Evolutionary conservation across 257 asterid species (phyloP), one percentile per base, ranked within the genome.

Genomic region (Marsdenia floribunda): DNA sequence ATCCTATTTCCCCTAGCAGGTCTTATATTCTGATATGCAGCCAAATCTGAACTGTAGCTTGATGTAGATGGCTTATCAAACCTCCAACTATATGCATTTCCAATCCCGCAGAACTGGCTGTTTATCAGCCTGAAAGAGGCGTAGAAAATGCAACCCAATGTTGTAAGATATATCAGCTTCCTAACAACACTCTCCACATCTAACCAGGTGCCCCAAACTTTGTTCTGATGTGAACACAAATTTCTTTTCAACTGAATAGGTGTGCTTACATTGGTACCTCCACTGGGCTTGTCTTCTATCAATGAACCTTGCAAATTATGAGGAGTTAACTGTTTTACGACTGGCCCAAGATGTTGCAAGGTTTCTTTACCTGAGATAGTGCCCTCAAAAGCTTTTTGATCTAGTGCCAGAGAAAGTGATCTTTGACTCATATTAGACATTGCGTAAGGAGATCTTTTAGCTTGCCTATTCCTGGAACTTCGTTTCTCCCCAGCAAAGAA

Each of bases 251-350:
- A 77, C 61, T 87, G 91, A 66, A 82, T 58, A 77, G 90, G 90
- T 65, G 81, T 78, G 81, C 81, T 54, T 77, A 47, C 78, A 87
- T 74, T 77, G 81, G 76, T 77, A 71, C 86, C 90, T 79, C 79
- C 72, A 78, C 68, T 61, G 78, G 73, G 71, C 80, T 78, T 88
- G 81, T 78, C 85, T 78, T 82, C 93, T n/a, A 79, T 71, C 70
- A 87, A 78, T 19, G 90, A 87, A 76, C 86, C 84, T 80, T 85
- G 93, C 74, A 90, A 82, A 81, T 85, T 86, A 66, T 86, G 85
- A 71, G 95, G 93, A 81, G 97, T 79, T 75, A 95, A 90, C 83
- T 89, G 96, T 84, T 92, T 87, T 74, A 84, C 97, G 64, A 97
- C 96, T 74, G 87, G 67, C 58, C 99, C 94, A 72, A 92, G 90